Evolutionary conservation across 2,329 filamentous ascomycete species (phyloP).

Genomic region (Falciphora oryzae): DNA sequence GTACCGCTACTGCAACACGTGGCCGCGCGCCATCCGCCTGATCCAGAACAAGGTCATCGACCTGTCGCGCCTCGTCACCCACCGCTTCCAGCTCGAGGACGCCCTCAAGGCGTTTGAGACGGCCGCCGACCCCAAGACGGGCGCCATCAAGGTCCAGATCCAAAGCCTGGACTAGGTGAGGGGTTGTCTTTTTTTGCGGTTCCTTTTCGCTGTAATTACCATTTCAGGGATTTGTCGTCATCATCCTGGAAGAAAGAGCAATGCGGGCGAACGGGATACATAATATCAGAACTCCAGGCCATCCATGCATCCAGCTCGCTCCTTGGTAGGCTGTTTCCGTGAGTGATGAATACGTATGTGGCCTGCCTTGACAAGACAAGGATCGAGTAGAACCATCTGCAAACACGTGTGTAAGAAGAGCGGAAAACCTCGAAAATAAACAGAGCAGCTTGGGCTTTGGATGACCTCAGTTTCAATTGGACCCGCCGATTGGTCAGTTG

Average conservation of each 20-base stretch:
- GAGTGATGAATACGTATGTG: neutral
- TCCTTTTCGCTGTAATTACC: neutral
- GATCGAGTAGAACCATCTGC: no score
- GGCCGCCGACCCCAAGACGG: slow-evolving; percentile 79
- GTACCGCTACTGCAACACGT: slow-evolving; percentile 94
- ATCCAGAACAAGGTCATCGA: slow-evolving; percentile 80
- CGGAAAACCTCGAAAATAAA: no score
- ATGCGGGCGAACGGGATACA: neutral
- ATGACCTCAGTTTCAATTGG: slow-evolving; percentile 15
- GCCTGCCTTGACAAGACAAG: neutral
- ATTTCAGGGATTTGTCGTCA: neutral
- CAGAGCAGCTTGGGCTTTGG: neutral
- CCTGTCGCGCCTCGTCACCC: slow-evolving; percentile 76
- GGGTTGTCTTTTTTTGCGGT: slow-evolving; percentile 3
- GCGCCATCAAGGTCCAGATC: slow-evolving; percentile 97
- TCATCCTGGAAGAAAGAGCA: neutral
- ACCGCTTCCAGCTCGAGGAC: slow-evolving; percentile 80
- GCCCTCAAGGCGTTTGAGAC: slow-evolving; percentile 86
- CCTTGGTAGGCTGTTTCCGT: neutral
- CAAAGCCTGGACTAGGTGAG: slow-evolving; percentile 55
- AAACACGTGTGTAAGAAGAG: neutral
- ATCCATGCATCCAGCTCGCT: neutral
- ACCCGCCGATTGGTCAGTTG: slow-evolving; percentile 16
- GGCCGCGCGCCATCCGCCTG: slow-evolving; percentile 87
- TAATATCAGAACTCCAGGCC: neutral